Percentiles rank a stretch among this genome's conserved stretches.
Conservation (phyloP, 306 rosid species). For the Quercus cerris region DNA sequence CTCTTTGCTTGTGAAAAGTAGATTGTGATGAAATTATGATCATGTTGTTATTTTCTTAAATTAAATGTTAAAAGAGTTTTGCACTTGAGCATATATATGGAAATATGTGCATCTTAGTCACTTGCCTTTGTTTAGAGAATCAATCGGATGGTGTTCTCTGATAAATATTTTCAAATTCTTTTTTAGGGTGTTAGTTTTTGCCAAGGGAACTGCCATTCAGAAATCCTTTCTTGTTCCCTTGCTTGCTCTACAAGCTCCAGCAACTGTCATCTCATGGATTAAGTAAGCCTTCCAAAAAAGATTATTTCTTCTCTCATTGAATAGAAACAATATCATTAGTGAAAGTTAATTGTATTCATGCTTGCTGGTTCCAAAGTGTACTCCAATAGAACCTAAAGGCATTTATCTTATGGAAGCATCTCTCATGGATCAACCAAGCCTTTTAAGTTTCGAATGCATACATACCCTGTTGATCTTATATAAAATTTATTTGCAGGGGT, state of each 20-base stretch:
- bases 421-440: background rate
- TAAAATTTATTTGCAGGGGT: conserved; percentile 60
- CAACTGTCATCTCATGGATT: conserved; percentile 61
- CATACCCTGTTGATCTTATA: conserved; percentile 9
- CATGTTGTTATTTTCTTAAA: background rate
- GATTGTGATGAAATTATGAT: background rate
- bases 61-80: background rate
- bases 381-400: background rate
- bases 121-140: background rate
- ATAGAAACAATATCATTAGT: background rate
- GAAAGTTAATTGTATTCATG: background rate
- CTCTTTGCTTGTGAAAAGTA: background rate
- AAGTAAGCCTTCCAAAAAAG: conserved; percentile 42
- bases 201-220: conserved; percentile 74
- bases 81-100: background rate
- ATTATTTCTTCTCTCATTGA: background rate
- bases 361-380: background rate
- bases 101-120: background rate
- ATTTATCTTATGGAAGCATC: background rate
- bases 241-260: conserved; percentile 83
- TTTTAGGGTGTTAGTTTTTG: conserved; percentile 63
- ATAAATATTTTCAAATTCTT: conserved; percentile 20
- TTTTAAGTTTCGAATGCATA: background rate
- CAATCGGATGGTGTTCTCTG: conserved; percentile 15
- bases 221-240: conserved; percentile 78